Conservation (phyloP, 495 filamentous ascomycete species). For the Neurospora sp. region DNA sequence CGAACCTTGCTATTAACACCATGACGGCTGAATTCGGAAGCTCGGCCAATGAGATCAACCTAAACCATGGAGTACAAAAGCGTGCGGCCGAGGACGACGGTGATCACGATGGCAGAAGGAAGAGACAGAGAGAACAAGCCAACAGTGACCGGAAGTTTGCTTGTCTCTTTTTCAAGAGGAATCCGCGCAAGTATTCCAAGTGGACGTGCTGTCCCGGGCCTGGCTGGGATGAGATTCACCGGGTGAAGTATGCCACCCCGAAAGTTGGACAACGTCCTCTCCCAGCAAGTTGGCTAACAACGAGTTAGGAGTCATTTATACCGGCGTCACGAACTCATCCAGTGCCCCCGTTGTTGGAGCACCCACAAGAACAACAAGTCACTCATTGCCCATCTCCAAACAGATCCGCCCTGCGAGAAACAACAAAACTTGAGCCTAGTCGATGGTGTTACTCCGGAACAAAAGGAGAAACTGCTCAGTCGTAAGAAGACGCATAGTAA, state of each 20-base stretch:
- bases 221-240: constrained; percentile 25
- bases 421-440: constrained; percentile 8
- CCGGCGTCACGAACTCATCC: constrained; percentile 16
- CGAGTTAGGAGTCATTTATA: constrained; percentile 20
- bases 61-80: neutral
- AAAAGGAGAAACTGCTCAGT: constrained; percentile 26
- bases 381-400: constrained; percentile 15
- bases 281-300: neutral
- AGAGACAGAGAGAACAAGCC: constrained; percentile 4
- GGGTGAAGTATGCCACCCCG: constrained; percentile 20
- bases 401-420: constrained; percentile 16
- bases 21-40: neutral
- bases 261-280: neutral
- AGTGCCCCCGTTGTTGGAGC: constrained; percentile 22
- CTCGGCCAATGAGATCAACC: neutral
- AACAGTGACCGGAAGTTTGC: constrained; percentile 13
- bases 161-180: constrained; percentile 24
- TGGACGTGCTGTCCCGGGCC: constrained; percentile 26
- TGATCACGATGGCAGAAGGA: constrained; percentile 16
- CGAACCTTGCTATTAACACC: neutral
- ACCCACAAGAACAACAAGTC: constrained; percentile 12
- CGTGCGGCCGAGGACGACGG: neutral
- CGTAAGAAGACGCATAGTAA: constrained; percentile 29
- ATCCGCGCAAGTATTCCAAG: constrained; percentile 20
- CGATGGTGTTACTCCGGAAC: constrained; percentile 22